Percentiles rank a stretch among this genome's conserved stretches.
Conservation (phyloP, 2,329 filamentous ascomycete species). For the Exserohilum rostratum region DNA sequence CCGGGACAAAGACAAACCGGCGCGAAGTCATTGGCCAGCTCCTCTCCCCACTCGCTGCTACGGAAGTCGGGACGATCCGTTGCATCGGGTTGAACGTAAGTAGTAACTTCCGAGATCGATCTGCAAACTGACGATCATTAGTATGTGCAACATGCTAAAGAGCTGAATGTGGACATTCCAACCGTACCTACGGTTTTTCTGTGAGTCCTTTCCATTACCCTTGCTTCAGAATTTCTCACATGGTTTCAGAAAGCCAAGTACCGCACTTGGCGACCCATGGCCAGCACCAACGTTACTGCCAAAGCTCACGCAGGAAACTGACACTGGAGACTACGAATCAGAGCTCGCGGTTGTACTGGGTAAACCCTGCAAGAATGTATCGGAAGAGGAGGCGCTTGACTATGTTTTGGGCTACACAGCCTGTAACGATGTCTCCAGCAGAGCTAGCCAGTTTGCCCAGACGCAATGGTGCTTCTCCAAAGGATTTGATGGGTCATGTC, state of each 20-base stretch:
- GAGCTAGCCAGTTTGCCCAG: background rate
- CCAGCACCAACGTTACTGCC: background rate
- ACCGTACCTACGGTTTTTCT: background rate
- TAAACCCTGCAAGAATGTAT: background rate
- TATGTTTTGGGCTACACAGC: background rate
- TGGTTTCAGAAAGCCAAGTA: background rate
- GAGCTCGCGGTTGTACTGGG: background rate
- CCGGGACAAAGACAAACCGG: background rate
- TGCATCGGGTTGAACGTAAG: background rate
- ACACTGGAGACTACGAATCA: background rate
- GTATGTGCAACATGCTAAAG: background rate
- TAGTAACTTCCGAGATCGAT: background rate
- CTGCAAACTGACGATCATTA: background rate
- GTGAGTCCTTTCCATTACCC: background rate
- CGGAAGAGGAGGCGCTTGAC: background rate
- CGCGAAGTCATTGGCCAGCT: background rate
- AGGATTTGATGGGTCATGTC: background rate
- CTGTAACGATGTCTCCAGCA: background rate
- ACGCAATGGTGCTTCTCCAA: background rate
- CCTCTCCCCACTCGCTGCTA: background rate
- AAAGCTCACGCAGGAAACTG: background rate
- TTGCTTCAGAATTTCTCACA: background rate
- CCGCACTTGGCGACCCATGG: background rate
- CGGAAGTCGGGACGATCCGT: background rate
- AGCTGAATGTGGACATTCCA: background rate